Base-by-base conservation (phyloP, 441 rosid genomes). In the Bocquillonia castaneifolia region DNA sequence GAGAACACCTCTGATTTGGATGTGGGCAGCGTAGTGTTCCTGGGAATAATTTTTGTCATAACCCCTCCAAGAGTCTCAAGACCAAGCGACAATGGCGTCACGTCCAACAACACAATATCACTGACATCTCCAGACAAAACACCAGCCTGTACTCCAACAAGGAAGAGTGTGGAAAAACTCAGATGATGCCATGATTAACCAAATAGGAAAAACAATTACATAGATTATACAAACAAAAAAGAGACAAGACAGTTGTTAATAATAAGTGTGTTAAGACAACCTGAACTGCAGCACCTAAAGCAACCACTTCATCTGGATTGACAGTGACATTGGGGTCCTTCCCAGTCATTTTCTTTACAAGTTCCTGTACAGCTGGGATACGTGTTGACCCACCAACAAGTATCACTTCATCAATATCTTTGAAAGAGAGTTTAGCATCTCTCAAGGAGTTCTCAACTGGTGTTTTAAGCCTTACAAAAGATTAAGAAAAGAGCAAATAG, bases 301-400 rank as follows among this genome's bases (percentile, higher is more conserved):
- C 97, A 63, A 92, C 97, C 70, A 92, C 97, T 72, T 92, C 98
- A 73, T 92, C 98, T 0, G 98, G 98, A 58, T 92, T 92, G 4
- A 92, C 98, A 0, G 96, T 85, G 62, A 92, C 93, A 77, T 92
- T 92, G 4, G 98, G 97, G n/a, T 88, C 96, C 77, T 88, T 93
- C 45, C 98, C 89, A 0, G 94, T 93, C 82, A 88, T 18, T 83
- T 89, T 86, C 85, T 82, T 89, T 10, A 91, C 97, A n/a, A 93
- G 85, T 69, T 85, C 93, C 74, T 88, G 96, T 10, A 88, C 91
- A 40, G 98, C 97, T 18, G 94, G 98, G 59, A 93, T 93, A 31
- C 97, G 92, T 17, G 96, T 93, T 56, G 98, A 91, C 32, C 98
- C 98, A 66, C 98, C 98, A n/a, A 93, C 98, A 73, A 93, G 96